phyloP scores from a whole-genome alignment of 495 filamentous ascomycete genomes.

The Polyplosphaeria fusca region DNA sequence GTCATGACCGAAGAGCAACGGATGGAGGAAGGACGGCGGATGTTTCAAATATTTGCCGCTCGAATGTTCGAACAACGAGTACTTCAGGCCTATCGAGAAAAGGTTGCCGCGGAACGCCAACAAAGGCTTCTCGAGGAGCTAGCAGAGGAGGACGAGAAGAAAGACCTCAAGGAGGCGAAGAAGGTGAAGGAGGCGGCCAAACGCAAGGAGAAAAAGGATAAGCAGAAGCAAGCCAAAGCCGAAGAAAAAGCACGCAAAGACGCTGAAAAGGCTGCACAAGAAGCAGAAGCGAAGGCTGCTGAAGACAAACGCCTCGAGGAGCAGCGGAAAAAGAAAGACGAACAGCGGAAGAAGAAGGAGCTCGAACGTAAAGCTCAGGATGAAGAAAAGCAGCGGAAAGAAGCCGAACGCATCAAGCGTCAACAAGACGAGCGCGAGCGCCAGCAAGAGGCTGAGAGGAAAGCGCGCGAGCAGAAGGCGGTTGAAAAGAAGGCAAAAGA shows the following conservation, averaged over 20 bases:
- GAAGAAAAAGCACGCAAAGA: slow-evolving; percentile 85
- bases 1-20: slow-evolving; percentile 96
- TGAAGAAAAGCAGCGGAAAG: slow-evolving; percentile 76
- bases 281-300: slow-evolving; percentile 68
- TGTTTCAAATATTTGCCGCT: slow-evolving; percentile 99
- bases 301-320: slow-evolving; percentile 82
- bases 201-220: slow-evolving; percentile 82
- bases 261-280: slow-evolving; percentile 87
- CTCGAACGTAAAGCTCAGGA: slow-evolving; percentile 87
- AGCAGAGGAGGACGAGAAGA: slow-evolving; percentile 72
- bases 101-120: slow-evolving; percentile 88
- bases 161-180: slow-evolving; percentile 79
- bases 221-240: slow-evolving; percentile 80
- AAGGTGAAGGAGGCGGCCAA: slow-evolving; percentile 90
- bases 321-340: slow-evolving; percentile 73
- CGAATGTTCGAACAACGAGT: slow-evolving; percentile 99
- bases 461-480: slow-evolving; percentile 69
- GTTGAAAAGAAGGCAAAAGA: slow-evolving; percentile 67
- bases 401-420: slow-evolving; percentile 73
- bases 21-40: slow-evolving; percentile 96
- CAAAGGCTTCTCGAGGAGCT: slow-evolving; percentile 88
- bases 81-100: slow-evolving; percentile 93
- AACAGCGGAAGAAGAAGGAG: slow-evolving; percentile 87
- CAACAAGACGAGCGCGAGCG: slow-evolving; percentile 79
- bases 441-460: slow-evolving; percentile 71